phyloP scores from a whole-genome alignment of 371 early-diverging fungal species.

The Mucor velutinosus region DNA sequence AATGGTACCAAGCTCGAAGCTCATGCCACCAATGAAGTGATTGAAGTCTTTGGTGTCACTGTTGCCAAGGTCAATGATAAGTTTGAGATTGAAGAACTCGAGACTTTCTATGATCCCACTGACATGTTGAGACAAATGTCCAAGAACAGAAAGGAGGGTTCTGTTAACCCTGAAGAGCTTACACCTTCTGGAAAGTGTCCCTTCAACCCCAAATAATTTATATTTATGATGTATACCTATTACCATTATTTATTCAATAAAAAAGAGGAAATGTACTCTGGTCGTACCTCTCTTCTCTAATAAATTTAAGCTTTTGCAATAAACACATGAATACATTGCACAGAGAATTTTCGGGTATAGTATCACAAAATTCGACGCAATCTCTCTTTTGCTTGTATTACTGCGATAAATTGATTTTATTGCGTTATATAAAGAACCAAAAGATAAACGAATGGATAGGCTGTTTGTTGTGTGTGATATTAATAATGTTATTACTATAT shows the following conservation, averaged over 20 bases:
- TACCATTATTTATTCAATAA: not conserved
- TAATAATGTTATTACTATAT: not conserved
- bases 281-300: not conserved
- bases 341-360: not conserved
- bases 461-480: not conserved
- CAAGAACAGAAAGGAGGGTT: constrained; percentile 37
- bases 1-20: constrained; percentile 46
- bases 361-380: not conserved
- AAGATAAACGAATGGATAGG: not conserved
- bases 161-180: constrained; percentile 11
- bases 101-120: constrained; percentile 54
- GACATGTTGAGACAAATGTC: constrained; percentile 51
- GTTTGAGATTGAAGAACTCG: constrained; percentile 47
- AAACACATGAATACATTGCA: not conserved
- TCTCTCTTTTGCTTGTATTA: not conserved
- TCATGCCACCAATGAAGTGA: constrained; percentile 43
- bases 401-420: constrained; percentile 7
- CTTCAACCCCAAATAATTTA: constrained; percentile 21
- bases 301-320: not conserved
- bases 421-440: not conserved
- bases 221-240: not conserved
- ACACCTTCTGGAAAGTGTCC: constrained; percentile 42
- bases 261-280: not conserved
- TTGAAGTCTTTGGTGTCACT: constrained; percentile 48
- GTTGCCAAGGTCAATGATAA: constrained; percentile 51